phyloP scores from a whole-genome alignment of 768 basidiomycete species.

The Termitomyces sp. region DNA sequence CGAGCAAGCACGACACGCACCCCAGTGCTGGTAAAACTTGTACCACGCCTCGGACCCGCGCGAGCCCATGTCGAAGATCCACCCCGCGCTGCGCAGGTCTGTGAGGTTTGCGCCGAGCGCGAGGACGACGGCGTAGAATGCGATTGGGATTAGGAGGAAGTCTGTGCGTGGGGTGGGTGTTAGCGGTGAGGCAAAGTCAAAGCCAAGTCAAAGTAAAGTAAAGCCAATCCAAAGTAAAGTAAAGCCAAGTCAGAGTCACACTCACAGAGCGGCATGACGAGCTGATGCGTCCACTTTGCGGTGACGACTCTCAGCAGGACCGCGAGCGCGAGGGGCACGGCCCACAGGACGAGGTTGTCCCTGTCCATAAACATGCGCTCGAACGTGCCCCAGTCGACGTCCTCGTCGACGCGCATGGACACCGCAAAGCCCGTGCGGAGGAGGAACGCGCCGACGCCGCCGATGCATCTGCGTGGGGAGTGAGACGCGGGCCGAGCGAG shows the following conservation, averaged over 20 bases:
- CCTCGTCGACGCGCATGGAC: constrained; percentile 75
- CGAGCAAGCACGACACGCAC: constrained; percentile 32
- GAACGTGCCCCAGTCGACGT: constrained; percentile 61
- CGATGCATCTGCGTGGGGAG: constrained; percentile 61
- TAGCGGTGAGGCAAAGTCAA: neutral
- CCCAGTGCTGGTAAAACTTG: constrained; percentile 75
- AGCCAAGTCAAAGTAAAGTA: too few species aligned
- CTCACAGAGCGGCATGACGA: constrained; percentile 87
- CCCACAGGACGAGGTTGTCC: constrained; percentile 72
- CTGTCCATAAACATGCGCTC: constrained; percentile 60
- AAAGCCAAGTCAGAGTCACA: too few species aligned
- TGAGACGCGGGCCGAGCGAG: neutral
- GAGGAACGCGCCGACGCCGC: constrained; percentile 93
- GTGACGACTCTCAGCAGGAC: constrained; percentile 77
- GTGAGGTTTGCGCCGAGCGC: constrained; percentile 56
- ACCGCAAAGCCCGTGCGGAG: constrained; percentile 88
- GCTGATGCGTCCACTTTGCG: constrained; percentile 73
- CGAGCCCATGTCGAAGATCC: constrained; percentile 76
- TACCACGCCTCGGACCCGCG: constrained; percentile 59
- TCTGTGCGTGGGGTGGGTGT: constrained; percentile 32
- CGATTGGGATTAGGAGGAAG: constrained; percentile 70
- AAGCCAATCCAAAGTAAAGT: too few species aligned
- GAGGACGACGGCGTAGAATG: constrained; percentile 80
- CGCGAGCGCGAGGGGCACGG: constrained; percentile 72
- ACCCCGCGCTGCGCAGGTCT: constrained; percentile 59